Conservation (phyloP, 2,329 filamentous ascomycete genomes). For the Aureobasidium sp. region DNA sequence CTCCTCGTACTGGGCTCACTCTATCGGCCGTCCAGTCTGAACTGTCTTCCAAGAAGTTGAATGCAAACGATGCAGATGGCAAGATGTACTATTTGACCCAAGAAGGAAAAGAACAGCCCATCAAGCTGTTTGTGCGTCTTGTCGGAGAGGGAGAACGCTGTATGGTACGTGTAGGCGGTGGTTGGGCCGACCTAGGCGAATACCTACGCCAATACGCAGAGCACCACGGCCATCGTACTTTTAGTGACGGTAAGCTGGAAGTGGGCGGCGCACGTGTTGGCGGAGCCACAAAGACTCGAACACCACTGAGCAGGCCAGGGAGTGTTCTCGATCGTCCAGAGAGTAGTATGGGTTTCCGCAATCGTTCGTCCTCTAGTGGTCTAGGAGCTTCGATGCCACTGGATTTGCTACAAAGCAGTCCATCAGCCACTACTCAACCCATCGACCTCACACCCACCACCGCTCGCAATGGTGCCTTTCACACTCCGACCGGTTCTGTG, state of each 20-base stretch:
- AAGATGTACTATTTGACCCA: slow-evolving; percentile 88
- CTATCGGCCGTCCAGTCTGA: slow-evolving; percentile 9
- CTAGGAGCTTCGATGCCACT: background rate
- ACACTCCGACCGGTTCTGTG: background rate
- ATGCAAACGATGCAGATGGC: slow-evolving; percentile 50
- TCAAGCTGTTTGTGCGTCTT: slow-evolving; percentile 88
- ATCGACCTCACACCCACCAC: background rate
- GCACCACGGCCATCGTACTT: slow-evolving; percentile 72
- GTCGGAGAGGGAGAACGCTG: slow-evolving; percentile 91
- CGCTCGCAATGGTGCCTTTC: background rate
- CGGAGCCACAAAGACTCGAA: background rate
- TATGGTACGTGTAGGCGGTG: slow-evolving; percentile 95
- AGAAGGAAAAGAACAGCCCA: slow-evolving; percentile 73
- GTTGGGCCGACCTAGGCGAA: slow-evolving; percentile 93
- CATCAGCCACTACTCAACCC: background rate
- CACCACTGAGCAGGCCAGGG: slow-evolving; percentile 6
- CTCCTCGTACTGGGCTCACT: slow-evolving; percentile 9
- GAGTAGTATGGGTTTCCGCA: slow-evolving; percentile 11
- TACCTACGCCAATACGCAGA: slow-evolving; percentile 89
- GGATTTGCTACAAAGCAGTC: background rate
- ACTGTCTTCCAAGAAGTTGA: background rate
- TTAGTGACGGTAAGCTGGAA: slow-evolving; percentile 46
- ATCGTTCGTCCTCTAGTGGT: background rate
- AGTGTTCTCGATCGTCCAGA: slow-evolving; percentile 11
- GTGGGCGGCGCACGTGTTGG: slow-evolving; percentile 22